Percentiles rank a stretch among this genome's conserved stretches.
Conservation (phyloP, 495 filamentous ascomycete species). For the Aspergillus taichungensis region DNA sequence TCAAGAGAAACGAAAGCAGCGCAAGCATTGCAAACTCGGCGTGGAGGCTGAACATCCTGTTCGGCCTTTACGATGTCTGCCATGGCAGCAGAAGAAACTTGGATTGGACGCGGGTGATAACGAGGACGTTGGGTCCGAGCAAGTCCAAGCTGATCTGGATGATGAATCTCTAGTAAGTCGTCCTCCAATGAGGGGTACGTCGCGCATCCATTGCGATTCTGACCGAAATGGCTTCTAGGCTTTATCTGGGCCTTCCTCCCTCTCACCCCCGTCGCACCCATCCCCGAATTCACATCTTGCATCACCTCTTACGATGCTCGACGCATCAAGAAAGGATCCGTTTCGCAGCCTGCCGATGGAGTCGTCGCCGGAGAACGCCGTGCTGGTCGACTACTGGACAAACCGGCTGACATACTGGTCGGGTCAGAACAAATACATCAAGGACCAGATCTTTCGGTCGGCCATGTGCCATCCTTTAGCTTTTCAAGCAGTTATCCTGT, state of each 20-base stretch:
- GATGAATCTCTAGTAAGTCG: no score
- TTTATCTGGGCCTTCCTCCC: constrained; percentile 11
- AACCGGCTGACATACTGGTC: constrained; percentile 38
- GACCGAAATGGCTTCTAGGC: constrained; percentile 4
- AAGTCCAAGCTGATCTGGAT: no score
- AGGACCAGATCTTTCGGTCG: constrained; percentile 28
- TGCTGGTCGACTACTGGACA: constrained; percentile 30
- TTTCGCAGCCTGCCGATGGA: constrained; percentile 21
- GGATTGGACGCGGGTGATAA: constrained; percentile 1
- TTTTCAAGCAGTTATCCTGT: constrained; percentile 31
- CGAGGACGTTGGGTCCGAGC: background rate
- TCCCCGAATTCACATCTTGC: constrained; percentile 5
- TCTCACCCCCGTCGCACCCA: constrained; percentile 8
- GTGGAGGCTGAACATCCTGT: constrained; percentile 8
- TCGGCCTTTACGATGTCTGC: constrained; percentile 12
- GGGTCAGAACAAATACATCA: constrained; percentile 31
- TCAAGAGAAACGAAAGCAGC: constrained; percentile 35
- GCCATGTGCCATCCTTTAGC: constrained; percentile 28
- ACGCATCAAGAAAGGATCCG: constrained; percentile 29
- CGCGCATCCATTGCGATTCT: no score
- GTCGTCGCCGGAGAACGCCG: constrained; percentile 17
- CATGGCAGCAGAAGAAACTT: constrained; percentile 17
- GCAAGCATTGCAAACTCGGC: constrained; percentile 12
- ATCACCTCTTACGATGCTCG: constrained; percentile 22
- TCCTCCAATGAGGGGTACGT: no score